Percentiles rank a stretch among this genome's conserved stretches.
These are phyloP conservation scores for Zymoseptoria tritici DNA, from an alignment of 2,329 filamentous ascomycete species.

Conservation along the genomic window DNA sequence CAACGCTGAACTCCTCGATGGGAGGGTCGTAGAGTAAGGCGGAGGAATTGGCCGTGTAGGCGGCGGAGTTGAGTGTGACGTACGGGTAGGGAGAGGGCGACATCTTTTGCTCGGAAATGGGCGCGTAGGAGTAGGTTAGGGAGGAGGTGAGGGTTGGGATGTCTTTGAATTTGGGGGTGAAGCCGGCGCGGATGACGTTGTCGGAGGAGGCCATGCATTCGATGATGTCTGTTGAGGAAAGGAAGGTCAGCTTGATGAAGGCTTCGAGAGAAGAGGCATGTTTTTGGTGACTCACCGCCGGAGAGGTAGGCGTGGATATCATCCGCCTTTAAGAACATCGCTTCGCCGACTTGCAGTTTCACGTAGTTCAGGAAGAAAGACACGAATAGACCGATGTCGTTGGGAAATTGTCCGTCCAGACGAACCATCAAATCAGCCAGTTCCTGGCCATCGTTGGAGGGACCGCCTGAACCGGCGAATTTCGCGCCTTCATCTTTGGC, in stretches of 20 bases:
- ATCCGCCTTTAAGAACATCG: conserved; percentile 91
- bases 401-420: conserved; percentile 75
- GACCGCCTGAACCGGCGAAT: conserved; percentile 68
- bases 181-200: conserved; percentile 93
- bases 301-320: conserved; percentile 95
- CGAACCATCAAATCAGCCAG: conserved; percentile 70
- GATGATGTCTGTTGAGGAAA: no score
- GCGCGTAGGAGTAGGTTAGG: conserved; percentile 92
- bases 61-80: conserved; percentile 69
- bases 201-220: conserved; percentile 99
- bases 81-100: conserved; percentile 77
- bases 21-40: conserved; percentile 83
- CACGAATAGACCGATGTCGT: conserved; percentile 88
- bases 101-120: conserved; percentile 94
- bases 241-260: no score
- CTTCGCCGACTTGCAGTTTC: conserved; percentile 77
- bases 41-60: conserved; percentile 69
- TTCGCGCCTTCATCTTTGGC: conserved; percentile 59
- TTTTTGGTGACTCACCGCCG: conserved; percentile 49
- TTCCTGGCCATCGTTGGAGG: conserved; percentile 59
- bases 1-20: conserved; percentile 91
- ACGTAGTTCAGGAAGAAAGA: conserved; percentile 97
- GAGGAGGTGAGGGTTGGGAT: conserved; percentile 80
- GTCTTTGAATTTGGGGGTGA: conserved; percentile 98
- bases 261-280: no score